Conservation (phyloP, 345 rosid species). For the Eucalyptus paniculata region DNA sequence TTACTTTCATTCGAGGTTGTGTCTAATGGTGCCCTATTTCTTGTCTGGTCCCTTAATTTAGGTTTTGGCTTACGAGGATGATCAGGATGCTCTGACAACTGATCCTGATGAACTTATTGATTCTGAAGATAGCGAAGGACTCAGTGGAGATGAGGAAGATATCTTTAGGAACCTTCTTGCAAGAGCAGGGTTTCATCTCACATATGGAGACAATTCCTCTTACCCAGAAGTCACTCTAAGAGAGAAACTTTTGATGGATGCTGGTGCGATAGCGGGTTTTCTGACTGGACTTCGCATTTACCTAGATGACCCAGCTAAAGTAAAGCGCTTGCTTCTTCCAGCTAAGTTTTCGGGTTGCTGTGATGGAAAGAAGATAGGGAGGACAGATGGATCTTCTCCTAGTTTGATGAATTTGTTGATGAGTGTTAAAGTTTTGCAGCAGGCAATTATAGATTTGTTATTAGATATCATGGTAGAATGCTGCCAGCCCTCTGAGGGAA, state of each 20-base stretch:
- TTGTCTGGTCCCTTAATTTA: conserved; percentile 11
- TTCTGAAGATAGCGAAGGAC: conserved; percentile 95
- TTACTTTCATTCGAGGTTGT: background rate
- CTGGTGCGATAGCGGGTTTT: conserved; percentile 99
- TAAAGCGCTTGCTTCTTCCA: conserved; percentile 94
- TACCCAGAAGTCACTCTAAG: conserved; percentile 82
- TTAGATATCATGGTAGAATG: conserved; percentile 98
- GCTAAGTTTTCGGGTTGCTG: conserved; percentile 62
- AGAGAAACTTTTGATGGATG: conserved; percentile 98
- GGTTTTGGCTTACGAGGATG: conserved; percentile 98
- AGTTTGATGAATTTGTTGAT: conserved; percentile 97
- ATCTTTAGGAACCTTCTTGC: conserved; percentile 93
- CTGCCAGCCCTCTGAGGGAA: conserved; percentile 89
- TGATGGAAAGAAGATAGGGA: conserved; percentile 68
- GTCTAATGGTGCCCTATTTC: background rate
- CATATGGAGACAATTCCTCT: conserved; percentile 85
- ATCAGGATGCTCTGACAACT: conserved; percentile 95
- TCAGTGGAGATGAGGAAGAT: conserved; percentile 97
- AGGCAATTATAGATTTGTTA: conserved; percentile 95
- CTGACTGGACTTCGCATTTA: conserved; percentile 90
- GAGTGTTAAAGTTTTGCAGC: conserved; percentile 99
- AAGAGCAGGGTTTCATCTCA: conserved; percentile 94
- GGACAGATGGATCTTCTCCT: conserved; percentile 80
- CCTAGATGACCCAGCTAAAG: conserved; percentile 97
- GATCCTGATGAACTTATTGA: conserved; percentile 99